A percentile compares a stretch with the other conserved stretches of the same genome.
Evolutionary conservation across 805 yeast genomes (phyloP).

Genomic region (Saccharomycopsis olivae): DNA sequence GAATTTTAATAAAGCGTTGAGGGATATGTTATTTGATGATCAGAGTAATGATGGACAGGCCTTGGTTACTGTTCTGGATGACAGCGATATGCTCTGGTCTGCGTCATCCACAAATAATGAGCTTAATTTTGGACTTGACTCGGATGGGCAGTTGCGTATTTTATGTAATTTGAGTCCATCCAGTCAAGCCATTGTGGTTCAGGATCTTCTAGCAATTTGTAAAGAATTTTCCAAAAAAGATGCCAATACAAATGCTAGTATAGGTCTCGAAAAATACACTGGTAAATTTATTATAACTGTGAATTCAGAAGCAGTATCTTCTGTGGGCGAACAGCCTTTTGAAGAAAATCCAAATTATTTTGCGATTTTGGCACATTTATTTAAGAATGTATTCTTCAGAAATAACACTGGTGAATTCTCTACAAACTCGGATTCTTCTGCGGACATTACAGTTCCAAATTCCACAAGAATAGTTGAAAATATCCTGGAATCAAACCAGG

Average conservation of each 20-base stretch:
- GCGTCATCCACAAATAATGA: background rate
- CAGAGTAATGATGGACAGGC: slow-evolving; percentile 1
- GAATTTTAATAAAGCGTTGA: slow-evolving; percentile 4
- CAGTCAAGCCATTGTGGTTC: background rate
- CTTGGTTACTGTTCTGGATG: background rate
- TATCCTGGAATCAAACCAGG: background rate
- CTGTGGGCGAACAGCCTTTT: background rate
- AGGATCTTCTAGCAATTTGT: slow-evolving; percentile 1
- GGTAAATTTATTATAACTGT: slow-evolving; percentile 3
- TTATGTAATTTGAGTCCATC: background rate
- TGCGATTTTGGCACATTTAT: slow-evolving; percentile 6
- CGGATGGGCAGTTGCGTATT: slow-evolving; percentile 1
- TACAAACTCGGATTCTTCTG: background rate
- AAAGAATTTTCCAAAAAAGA: background rate
- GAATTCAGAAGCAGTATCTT: background rate
- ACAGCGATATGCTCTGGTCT: background rate
- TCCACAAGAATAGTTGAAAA: too few species aligned
- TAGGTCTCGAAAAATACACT: slow-evolving; percentile 4
- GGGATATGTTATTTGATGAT: slow-evolving; percentile 7
- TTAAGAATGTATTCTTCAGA: slow-evolving; percentile 15
- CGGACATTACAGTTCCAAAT: background rate
- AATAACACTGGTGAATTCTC: slow-evolving; percentile 8
- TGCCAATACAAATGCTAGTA: background rate
- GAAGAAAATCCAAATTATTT: slow-evolving; percentile 5
- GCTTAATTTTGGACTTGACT: slow-evolving; percentile 2